Conservation (phyloP, 441 rosid species). For the Brassica balearica region DNA sequence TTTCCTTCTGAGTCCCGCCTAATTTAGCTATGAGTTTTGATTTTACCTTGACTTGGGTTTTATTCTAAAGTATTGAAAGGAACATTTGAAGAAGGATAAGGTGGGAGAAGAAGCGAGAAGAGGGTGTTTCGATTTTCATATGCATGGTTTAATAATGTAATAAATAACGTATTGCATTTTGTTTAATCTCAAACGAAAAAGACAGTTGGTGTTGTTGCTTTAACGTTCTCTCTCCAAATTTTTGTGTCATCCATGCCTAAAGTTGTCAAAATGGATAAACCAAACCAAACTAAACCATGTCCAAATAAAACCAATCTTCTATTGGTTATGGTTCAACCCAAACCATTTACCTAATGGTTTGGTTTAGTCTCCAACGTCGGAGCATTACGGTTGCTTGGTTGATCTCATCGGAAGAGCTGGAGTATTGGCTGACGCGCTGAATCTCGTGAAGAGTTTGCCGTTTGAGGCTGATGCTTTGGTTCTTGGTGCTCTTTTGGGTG, state of each 20-base stretch:
- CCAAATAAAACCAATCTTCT: no score
- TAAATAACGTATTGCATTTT: no score
- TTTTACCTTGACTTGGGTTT: not conserved
- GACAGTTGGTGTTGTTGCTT: no score
- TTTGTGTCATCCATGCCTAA: no score
- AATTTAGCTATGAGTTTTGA: not conserved
- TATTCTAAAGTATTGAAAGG: not conserved
- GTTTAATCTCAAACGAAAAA: no score
- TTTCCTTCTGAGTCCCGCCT: not conserved
- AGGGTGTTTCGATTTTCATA: no score
- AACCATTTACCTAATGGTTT: no score
- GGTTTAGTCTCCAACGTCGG: slow-evolving; percentile 50
- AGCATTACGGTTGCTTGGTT: slow-evolving; percentile 76
- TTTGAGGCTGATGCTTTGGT: slow-evolving; percentile 68
- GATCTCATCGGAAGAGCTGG: slow-evolving; percentile 85
- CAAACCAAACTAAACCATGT: no score
- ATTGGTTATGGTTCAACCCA: no score
- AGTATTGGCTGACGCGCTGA: slow-evolving; percentile 55
- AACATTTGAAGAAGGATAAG: not conserved
- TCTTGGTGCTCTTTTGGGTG: slow-evolving; percentile 69
- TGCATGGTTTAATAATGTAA: no score
- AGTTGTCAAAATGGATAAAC: no score
- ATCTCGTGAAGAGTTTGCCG: slow-evolving; percentile 56
- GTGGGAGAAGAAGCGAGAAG: slow-evolving; percentile 29
- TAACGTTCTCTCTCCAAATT: no score